Percentiles rank a stretch among this genome's conserved stretches.
Conservation (phyloP, 164 flowering plant genomes). For the Kingdonia uniflora region DNA sequence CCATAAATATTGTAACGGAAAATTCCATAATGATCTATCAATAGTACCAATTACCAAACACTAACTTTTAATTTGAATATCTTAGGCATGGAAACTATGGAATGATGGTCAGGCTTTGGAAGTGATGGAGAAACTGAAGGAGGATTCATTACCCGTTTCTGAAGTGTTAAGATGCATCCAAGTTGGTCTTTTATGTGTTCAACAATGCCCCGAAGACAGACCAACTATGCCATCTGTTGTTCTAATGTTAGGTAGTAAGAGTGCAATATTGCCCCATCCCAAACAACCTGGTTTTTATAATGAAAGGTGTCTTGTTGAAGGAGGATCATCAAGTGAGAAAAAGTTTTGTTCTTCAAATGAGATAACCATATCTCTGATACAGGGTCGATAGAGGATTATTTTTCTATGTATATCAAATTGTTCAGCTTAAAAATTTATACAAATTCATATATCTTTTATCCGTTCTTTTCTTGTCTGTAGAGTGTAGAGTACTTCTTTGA, state of each 20-base stretch:
- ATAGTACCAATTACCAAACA: too few relatives aligned
- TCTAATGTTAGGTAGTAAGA: slow-evolving; percentile 4
- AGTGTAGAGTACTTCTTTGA: too few relatives aligned
- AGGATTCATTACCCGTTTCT: neutral
- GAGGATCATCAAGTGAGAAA: neutral
- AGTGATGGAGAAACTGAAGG: neutral
- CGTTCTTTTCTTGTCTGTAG: too few relatives aligned
- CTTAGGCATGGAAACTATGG: slow-evolving; percentile 5
- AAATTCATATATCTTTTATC: too few relatives aligned
- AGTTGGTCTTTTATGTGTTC: slow-evolving; percentile 4
- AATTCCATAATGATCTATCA: too few relatives aligned
- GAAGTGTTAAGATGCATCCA: slow-evolving; percentile 4
- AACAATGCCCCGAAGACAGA: slow-evolving; percentile 6
- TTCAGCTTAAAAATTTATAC: too few relatives aligned
- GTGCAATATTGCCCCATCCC: neutral
- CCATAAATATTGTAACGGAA: too few relatives aligned
- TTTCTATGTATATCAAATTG: too few relatives aligned
- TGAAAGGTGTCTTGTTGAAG: neutral
- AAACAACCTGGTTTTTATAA: slow-evolving; percentile 6
- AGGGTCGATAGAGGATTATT: neutral
- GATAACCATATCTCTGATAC: neutral
- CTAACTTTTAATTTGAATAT: neutral
- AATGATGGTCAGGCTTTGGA: neutral
- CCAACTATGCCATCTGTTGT: slow-evolving; percentile 7
- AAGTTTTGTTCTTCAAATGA: neutral